Evolutionary conservation across 129 eudicot genomes (phyloP).

Genomic region (Pittosporum tobira): DNA sequence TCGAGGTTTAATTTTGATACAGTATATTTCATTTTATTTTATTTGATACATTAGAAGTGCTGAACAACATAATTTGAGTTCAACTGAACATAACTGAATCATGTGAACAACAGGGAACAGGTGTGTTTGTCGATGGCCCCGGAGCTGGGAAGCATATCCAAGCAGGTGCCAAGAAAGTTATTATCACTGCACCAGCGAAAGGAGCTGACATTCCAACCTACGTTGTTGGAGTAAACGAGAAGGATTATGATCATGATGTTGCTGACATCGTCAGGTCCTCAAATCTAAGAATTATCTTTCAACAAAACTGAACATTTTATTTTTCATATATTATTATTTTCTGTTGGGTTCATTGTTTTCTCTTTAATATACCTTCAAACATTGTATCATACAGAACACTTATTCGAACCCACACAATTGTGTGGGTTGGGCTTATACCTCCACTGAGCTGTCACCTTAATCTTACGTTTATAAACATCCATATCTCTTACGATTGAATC

Average conservation of each 20-base stretch:
- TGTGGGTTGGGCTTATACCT: too few relatives aligned
- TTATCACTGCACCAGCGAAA: slow-evolving; percentile 96
- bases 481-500: not conserved
- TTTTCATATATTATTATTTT: too few relatives aligned
- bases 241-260: slow-evolving; percentile 55
- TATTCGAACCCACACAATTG: too few relatives aligned
- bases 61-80: not conserved
- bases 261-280: slow-evolving; percentile 69
- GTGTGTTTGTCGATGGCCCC: slow-evolving; percentile 95
- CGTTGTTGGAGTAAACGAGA: slow-evolving; percentile 83
- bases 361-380: too few relatives aligned
- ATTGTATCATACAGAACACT: too few relatives aligned
- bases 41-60: too few relatives aligned
- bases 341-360: too few relatives aligned
- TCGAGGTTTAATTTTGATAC: slow-evolving; percentile 42
- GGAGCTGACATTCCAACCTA: slow-evolving; percentile 97
- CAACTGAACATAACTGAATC: not conserved
- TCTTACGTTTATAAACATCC: too few relatives aligned
- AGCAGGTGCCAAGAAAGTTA: slow-evolving; percentile 96
- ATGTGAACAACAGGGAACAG: slow-evolving; percentile 56
- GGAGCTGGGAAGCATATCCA: slow-evolving; percentile 98
- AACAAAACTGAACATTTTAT: too few relatives aligned
- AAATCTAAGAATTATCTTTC: not conserved
- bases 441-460: too few relatives aligned
- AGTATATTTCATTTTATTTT: too few relatives aligned